Evolutionary conservation across 2,329 filamentous ascomycete genomes (phyloP).

Genomic region (Nemania sp.): DNA sequence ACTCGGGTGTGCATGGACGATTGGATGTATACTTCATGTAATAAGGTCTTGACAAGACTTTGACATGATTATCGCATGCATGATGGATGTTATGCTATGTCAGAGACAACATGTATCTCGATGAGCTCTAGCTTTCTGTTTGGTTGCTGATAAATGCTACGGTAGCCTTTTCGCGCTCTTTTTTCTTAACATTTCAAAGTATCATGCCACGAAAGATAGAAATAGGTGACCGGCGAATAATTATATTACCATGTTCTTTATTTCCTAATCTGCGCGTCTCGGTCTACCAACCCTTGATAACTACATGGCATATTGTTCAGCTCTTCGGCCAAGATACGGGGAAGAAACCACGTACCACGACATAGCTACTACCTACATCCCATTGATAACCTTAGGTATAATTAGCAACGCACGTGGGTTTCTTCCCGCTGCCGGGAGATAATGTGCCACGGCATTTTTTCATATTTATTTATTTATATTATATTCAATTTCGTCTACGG

Average conservation of each 20-base stretch:
- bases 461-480: not conserved
- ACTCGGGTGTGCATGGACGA: too few relatives aligned
- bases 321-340: not conserved
- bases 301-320: not conserved
- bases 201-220: not conserved
- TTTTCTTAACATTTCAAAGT: not conserved
- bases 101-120: not conserved
- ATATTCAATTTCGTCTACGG: not conserved
- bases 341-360: not conserved
- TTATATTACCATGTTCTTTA: not conserved
- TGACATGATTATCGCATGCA: not conserved
- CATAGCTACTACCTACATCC: not conserved
- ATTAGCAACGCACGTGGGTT: slow-evolving; percentile 7
- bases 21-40: not conserved
- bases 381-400: not conserved
- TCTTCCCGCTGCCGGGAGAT: not conserved
- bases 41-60: not conserved
- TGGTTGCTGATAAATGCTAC: not conserved
- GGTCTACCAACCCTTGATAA: not conserved
- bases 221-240: not conserved
- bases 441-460: not conserved
- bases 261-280: not conserved
- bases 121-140: not conserved
- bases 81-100: not conserved
- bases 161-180: not conserved